Evolutionary conservation across 495 filamentous ascomycete species (phyloP), one percentile per base, ranked within the genome.

Genomic region (Aspergillus affinis): DNA sequence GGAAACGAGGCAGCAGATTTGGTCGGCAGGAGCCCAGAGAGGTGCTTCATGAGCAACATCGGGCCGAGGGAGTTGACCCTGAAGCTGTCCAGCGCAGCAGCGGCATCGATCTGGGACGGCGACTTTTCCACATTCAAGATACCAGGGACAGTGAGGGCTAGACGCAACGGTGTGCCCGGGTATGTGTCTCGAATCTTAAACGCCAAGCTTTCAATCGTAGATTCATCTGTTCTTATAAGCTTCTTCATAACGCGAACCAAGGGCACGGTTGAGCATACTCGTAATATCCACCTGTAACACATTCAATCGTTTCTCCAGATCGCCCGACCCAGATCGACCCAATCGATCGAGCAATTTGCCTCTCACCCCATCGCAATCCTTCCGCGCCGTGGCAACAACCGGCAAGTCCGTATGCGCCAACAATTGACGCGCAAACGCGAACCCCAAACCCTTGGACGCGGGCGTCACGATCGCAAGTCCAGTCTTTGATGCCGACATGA

Each of bases 91-190:
- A 86, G 72, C 1, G 89, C 84, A 30, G 75, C 64, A 7, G 69
- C 78, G 53, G 78, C 75, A 55, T 85, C 70, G 48, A 96, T 80
- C 57, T 88, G 84, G 0, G 70, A 61, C 0, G 87, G 88, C 2
- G 86, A 83, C 63, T 89, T 91, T 65, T 95, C 91, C 0, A 90
- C 86, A 67, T 86, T 78, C 1, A 95, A 80, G 53, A 91, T 81
- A 0, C 91, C 91, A 0, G 91, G 88, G 2, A 92, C 69, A 48
- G 82, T 82, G 59, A 92, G 84, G 9, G 87, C 83, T 13, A 92
- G 84, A 50, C 86, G 88, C 2, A 94, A 82, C 51, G 86, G 81
- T 61, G 82, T 68, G 0, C 73, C 60, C 0, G 86, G 86, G 65
- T 85, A 87, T 45, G 66, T 55, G 17, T 65, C 48, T 36, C 71